phyloP scores from a whole-genome alignment of 768 basidiomycete genomes.

The Exsudoporus frostii region DNA sequence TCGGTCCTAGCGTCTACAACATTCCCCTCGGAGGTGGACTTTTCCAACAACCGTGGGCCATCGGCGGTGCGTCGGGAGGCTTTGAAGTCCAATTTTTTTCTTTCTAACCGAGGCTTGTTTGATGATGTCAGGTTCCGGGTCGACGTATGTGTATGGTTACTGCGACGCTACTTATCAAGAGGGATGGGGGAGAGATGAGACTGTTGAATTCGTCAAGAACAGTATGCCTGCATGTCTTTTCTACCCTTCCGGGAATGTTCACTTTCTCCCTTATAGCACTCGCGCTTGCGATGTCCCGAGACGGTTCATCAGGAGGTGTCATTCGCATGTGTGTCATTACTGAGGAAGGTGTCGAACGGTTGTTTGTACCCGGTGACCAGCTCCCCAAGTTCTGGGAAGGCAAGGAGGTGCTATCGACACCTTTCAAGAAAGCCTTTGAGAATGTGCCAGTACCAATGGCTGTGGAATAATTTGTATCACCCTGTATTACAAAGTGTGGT shows the following conservation, averaged over 20 bases:
- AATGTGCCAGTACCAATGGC: slow-evolving; percentile 40
- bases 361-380: slow-evolving; percentile 89
- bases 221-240: slow-evolving; percentile 52
- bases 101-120: not conserved
- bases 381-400: slow-evolving; percentile 91
- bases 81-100: not conserved
- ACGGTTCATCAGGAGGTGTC: slow-evolving; percentile 96
- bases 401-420: slow-evolving; percentile 58
- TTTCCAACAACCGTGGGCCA: slow-evolving; percentile 98
- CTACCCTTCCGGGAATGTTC: not conserved
- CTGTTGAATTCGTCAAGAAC: slow-evolving; percentile 92
- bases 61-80: slow-evolving; percentile 65
- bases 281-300: slow-evolving; percentile 93
- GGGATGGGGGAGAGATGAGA: slow-evolving; percentile 87
- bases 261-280: slow-evolving; percentile 55
- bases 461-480: slow-evolving; percentile 35
- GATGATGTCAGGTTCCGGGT: slow-evolving; percentile 78
- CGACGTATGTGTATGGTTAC: slow-evolving; percentile 98
- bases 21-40: slow-evolving; percentile 95
- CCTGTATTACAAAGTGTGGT: not conserved
- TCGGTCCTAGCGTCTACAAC: slow-evolving; percentile 92
- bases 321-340: slow-evolving; percentile 98
- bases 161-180: slow-evolving; percentile 98
- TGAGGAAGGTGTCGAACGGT: slow-evolving; percentile 83
- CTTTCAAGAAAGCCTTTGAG: slow-evolving; percentile 19